Conservation (phyloP, 225 moss, liverwort and hornwort species). For the Ulota crispa region DNA sequence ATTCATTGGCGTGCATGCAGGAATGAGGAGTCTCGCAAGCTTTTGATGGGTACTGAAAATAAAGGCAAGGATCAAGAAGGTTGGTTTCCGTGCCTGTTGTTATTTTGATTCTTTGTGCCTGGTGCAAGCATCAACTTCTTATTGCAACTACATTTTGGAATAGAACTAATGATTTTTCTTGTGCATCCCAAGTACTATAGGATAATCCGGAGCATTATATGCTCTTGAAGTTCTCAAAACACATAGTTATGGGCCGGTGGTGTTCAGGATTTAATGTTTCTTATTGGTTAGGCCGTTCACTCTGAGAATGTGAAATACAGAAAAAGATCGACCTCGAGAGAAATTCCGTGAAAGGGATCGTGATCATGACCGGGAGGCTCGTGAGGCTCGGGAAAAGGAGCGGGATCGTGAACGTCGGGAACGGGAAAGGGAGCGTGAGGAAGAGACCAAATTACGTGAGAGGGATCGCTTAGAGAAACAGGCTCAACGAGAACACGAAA, state of each 20-base stretch:
- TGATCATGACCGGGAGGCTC: constrained; percentile 76
- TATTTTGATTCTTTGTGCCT: background rate
- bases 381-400: constrained; percentile 75
- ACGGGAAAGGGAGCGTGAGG: constrained; percentile 94
- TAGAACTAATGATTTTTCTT: background rate
- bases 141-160: constrained; percentile 6
- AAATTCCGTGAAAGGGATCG: constrained; percentile 82
- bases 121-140: background rate
- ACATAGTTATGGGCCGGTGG: background rate
- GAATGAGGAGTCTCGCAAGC: constrained; percentile 86
- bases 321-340: constrained; percentile 63
- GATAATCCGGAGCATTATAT: too few relatives aligned
- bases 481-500: constrained; percentile 82
- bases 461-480: constrained; percentile 91
- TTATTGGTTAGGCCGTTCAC: constrained; percentile 12
- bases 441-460: constrained; percentile 88
- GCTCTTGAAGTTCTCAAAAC: background rate
- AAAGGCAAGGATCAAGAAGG: constrained; percentile 81
- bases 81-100: constrained; percentile 22
- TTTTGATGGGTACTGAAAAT: constrained; percentile 54
- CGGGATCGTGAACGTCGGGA: constrained; percentile 93
- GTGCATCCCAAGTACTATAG: constrained; percentile 6
- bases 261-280: background rate
- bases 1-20: constrained; percentile 39
- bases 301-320: constrained; percentile 29